phyloP scores from a whole-genome alignment of 306 rosid genomes.

The Hylodesmum podocarpum region DNA sequence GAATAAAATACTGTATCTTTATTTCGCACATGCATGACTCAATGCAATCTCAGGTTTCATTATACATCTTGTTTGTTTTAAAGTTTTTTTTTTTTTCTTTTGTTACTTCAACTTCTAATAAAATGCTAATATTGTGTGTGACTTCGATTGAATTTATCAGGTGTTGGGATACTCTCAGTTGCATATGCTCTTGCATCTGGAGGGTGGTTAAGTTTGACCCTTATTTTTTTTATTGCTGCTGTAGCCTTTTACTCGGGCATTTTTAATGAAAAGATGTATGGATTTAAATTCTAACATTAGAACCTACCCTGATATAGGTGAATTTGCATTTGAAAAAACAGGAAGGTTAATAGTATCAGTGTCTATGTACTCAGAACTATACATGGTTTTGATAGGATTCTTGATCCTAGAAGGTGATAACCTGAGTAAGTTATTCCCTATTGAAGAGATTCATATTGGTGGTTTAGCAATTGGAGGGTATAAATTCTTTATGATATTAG shows the following conservation, averaged over 20 bases:
- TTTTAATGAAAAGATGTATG: constrained; percentile 75
- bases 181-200: constrained; percentile 82
- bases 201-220: constrained; percentile 73
- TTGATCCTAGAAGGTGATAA: constrained; percentile 81
- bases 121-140: background rate
- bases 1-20: background rate
- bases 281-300: constrained; percentile 52
- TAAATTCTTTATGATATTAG: constrained; percentile 50
- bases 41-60: constrained; percentile 30
- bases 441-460: constrained; percentile 26
- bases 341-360: constrained; percentile 59
- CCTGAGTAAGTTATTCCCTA: constrained; percentile 61
- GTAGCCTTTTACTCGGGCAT: constrained; percentile 60
- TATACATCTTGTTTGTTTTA: background rate
- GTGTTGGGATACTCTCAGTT: constrained; percentile 76
- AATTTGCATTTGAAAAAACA: constrained; percentile 63
- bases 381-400: constrained; percentile 76
- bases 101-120: too few relatives aligned
- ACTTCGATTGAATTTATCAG: constrained; percentile 41
- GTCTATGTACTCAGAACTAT: constrained; percentile 63
- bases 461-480: constrained; percentile 52
- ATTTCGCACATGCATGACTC: constrained; percentile 14
- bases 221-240: constrained; percentile 48
- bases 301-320: constrained; percentile 76
- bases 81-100: too few relatives aligned